Percentiles rank a stretch among this genome's conserved stretches.
phyloP scores from a whole-genome alignment of 176 grass and related monocot genomes.

The Melocanna baccifera region DNA sequence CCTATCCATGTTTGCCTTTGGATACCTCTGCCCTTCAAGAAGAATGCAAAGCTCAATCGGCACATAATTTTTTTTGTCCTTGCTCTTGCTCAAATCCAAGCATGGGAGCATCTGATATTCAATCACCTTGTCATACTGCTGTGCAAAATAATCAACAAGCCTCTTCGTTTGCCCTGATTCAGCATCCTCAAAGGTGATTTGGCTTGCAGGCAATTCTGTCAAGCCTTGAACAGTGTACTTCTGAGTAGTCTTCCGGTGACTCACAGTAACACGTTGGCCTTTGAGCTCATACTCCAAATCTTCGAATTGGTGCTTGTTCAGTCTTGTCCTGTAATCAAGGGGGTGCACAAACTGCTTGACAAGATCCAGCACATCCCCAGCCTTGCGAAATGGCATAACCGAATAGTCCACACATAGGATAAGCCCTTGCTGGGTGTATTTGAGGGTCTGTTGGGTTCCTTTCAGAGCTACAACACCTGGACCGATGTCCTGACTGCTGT shows the following conservation, averaged over 20 bases:
- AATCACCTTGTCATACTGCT: slow-evolving; percentile 36
- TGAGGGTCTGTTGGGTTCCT: slow-evolving; percentile 53
- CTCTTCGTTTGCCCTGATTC: slow-evolving; percentile 34
- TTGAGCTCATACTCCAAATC: slow-evolving; percentile 29
- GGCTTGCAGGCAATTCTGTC: slow-evolving; percentile 31
- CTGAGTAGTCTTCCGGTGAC: slow-evolving; percentile 45
- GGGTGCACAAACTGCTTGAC: neutral
- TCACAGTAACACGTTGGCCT: slow-evolving; percentile 51
- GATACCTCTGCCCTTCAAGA: slow-evolving; percentile 56
- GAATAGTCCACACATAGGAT: slow-evolving; percentile 57
- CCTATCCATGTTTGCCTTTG: slow-evolving; percentile 33
- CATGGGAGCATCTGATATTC: slow-evolving; percentile 50
- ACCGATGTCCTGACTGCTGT: neutral
- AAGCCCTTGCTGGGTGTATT: slow-evolving; percentile 38
- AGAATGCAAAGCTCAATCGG: slow-evolving; percentile 58
- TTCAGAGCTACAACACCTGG: slow-evolving; percentile 37
- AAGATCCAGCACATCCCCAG: slow-evolving; percentile 35
- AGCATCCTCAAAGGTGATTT: slow-evolving; percentile 50
- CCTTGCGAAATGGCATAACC: slow-evolving; percentile 47
- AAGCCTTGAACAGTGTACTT: slow-evolving; percentile 51
- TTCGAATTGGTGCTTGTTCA: neutral
- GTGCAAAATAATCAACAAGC: slow-evolving; percentile 42
- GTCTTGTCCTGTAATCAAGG: slow-evolving; percentile 15
- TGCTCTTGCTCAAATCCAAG: slow-evolving; percentile 63
- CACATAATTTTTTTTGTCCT: slow-evolving; percentile 48